A percentile compares a stretch with the other conserved stretches of the same genome.
These are phyloP conservation scores for Geum urbanum DNA, from an alignment of 306 rosid genomes.

Conservation along the genomic window DNA sequence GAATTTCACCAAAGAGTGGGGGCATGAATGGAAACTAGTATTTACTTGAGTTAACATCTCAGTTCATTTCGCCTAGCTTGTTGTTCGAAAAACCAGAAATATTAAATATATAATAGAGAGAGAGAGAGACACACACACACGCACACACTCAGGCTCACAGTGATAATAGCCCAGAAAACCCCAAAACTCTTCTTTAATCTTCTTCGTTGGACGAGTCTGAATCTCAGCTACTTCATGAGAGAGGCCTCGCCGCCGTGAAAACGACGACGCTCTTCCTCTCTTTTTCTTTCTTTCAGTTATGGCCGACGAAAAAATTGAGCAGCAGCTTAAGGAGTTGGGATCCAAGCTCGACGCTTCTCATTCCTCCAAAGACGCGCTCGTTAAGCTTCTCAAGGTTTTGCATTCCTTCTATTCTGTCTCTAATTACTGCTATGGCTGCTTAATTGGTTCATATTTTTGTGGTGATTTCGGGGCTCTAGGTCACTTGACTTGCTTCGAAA, in stretches of 20 bases:
- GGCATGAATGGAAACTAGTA: slow-evolving; percentile 8
- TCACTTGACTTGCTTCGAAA: slow-evolving; percentile 7
- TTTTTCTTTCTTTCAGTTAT: slow-evolving; percentile 18
- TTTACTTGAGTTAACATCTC: too few species aligned
- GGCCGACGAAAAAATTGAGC: slow-evolving; percentile 64
- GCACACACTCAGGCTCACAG: too few species aligned
- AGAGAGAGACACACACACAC: slow-evolving; percentile 12
- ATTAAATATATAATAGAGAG: too few species aligned
- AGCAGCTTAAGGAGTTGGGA: slow-evolving; percentile 90
- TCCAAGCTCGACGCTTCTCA: slow-evolving; percentile 77
- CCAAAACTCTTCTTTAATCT: too few species aligned
- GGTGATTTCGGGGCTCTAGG: too few species aligned
- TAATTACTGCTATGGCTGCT: slow-evolving; percentile 5
- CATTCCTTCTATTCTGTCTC: slow-evolving; percentile 23
- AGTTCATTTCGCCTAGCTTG: slow-evolving; percentile 33
- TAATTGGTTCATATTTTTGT: slow-evolving; percentile 1
- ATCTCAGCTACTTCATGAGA: slow-evolving; percentile 35
- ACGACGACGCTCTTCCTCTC: not conserved
- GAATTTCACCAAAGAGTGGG: not conserved
- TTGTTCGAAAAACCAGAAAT: slow-evolving; percentile 47
- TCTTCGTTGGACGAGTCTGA: not conserved
- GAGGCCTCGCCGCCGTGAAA: slow-evolving; percentile 29
- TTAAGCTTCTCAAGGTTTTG: slow-evolving; percentile 79
- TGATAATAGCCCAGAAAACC: not conserved
- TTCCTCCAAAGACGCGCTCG: slow-evolving; percentile 72